A percentile compares a stretch with the other conserved stretches of the same genome.
phyloP scores from a whole-genome alignment of 768 basidiomycete genomes.

The Xerocomellus intermedius region DNA sequence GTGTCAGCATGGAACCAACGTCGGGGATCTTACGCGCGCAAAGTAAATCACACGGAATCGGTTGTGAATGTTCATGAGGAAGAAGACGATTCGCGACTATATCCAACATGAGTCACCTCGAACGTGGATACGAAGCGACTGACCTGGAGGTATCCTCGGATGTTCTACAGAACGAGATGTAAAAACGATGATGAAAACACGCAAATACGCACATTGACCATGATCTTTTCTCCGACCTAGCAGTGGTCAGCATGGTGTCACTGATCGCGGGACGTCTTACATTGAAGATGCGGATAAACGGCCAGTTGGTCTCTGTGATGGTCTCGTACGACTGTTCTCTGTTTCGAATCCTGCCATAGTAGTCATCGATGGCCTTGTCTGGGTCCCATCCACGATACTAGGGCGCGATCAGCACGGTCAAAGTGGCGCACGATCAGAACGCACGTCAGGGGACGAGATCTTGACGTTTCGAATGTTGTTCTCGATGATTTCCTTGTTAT shows the following conservation, averaged over 20 bases:
- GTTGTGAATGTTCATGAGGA: constrained; percentile 99
- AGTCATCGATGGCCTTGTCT: constrained; percentile 88
- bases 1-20: not conserved
- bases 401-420: not conserved
- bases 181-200: not conserved
- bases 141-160: constrained; percentile 87
- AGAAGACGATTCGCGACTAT: constrained; percentile 94
- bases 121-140: constrained; percentile 7
- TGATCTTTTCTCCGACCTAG: constrained; percentile 93
- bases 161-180: constrained; percentile 47
- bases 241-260: constrained; percentile 7
- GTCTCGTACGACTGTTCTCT: constrained; percentile 90
- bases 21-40: constrained; percentile 64
- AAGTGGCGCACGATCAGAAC: constrained; percentile 30
- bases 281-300: constrained; percentile 93
- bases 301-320: constrained; percentile 87
- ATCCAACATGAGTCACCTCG: constrained; percentile 4
- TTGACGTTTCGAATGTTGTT: constrained; percentile 95
- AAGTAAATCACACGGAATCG: constrained; percentile 92
- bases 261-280: constrained; percentile 38
- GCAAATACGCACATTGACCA: constrained; percentile 70
- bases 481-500: constrained; percentile 90
- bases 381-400: constrained; percentile 94
- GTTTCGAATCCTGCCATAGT: constrained; percentile 82
- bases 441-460: constrained; percentile 95